Conservation (phyloP, 306 rosid genomes). For the Canavalia ensiformis region DNA sequence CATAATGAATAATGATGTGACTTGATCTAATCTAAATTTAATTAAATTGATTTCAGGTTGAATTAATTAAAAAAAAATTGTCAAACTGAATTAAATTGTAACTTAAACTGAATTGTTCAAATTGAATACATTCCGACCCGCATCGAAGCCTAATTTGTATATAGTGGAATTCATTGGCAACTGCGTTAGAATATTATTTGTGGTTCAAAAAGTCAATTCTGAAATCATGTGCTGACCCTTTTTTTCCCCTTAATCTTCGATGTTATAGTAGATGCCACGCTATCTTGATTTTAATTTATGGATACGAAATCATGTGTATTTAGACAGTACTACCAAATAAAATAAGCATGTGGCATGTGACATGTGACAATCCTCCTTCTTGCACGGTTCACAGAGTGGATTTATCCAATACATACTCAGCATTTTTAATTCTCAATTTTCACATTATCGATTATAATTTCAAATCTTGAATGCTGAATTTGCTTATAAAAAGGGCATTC, state of each 20-base stretch:
- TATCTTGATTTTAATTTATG: constrained; percentile 29
- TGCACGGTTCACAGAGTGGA: constrained; percentile 37
- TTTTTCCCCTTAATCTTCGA: background rate
- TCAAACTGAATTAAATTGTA: too few species aligned
- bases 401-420: background rate
- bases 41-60: too few species aligned
- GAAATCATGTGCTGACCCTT: constrained; percentile 45
- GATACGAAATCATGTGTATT: constrained; percentile 11
- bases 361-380: constrained; percentile 51
- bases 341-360: constrained; percentile 53
- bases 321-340: constrained; percentile 8
- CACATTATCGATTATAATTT: constrained; percentile 3
- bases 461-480: background rate
- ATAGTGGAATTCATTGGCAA: too few species aligned
- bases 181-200: background rate
- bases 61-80: too few species aligned
- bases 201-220: constrained; percentile 11
- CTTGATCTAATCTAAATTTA: too few species aligned
- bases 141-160: too few species aligned
- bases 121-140: too few species aligned
- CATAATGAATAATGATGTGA: too few species aligned
- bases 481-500: constrained; percentile 47
- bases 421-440: background rate
- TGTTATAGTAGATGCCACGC: constrained; percentile 3
- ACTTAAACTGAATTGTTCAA: too few species aligned